A percentile compares a stretch with the other conserved stretches of the same genome.
Evolutionary conservation across 495 filamentous ascomycete genomes (phyloP).

Genomic region (Tuber aestivum): DNA sequence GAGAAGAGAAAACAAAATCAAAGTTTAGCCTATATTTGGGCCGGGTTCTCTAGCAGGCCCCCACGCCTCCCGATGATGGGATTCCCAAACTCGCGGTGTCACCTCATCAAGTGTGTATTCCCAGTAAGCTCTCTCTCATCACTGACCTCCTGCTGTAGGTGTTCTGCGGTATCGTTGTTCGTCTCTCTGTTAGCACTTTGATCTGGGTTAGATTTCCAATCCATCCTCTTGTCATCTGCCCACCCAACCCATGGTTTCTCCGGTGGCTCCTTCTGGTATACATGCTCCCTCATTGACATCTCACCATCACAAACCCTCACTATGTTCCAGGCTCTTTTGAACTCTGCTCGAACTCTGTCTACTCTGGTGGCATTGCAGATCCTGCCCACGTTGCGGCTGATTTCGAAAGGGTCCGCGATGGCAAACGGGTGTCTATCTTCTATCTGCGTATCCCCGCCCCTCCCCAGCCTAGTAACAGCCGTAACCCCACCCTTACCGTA

Average conservation of each 20-base stretch:
- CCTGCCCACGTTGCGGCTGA: constrained; percentile 72
- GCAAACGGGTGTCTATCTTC: constrained; percentile 74
- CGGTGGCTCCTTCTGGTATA: constrained; percentile 40
- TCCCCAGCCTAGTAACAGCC: constrained; percentile 52
- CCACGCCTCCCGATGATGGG: not conserved
- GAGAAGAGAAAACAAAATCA: not conserved
- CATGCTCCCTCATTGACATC: constrained; percentile 22
- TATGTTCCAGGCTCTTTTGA: constrained; percentile 64
- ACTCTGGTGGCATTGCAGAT: constrained; percentile 65
- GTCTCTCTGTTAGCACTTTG: constrained; percentile 1
- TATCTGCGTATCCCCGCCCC: constrained; percentile 43
- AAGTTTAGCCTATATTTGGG: not conserved
- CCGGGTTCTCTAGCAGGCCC: not conserved
- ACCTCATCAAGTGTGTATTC: not conserved
- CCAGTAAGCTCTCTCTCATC: not conserved
- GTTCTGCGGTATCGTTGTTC: not conserved
- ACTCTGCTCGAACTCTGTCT: constrained; percentile 69
- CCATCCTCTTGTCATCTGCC: constrained; percentile 17
- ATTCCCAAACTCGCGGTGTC: not conserved
- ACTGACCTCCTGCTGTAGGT: not conserved
- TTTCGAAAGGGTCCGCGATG: constrained; percentile 83
- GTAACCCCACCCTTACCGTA: constrained; percentile 69
- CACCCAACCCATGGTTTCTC: constrained; percentile 33
- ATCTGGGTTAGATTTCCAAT: not conserved
- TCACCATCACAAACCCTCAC: constrained; percentile 46